These are phyloP conservation scores for Pyronema domesticum DNA, from an alignment of 495 filamentous ascomycete species.

Conservation along the genomic window DNA sequence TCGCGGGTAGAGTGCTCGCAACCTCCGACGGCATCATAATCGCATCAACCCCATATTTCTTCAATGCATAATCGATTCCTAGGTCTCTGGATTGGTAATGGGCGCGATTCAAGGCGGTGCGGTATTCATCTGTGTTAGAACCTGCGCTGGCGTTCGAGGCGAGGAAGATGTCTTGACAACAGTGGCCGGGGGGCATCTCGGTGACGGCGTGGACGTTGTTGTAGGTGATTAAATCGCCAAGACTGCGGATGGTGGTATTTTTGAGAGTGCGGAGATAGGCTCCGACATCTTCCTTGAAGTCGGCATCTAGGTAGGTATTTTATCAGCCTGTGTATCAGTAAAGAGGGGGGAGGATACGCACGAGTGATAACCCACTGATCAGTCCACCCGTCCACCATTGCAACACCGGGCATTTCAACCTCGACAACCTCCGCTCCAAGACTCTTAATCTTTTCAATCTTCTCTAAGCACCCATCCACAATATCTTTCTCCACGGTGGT, in stretches of 20 bases:
- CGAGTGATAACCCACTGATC: neutral
- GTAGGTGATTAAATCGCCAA: constrained; percentile 10
- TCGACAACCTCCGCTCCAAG: constrained; percentile 4
- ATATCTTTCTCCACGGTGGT: constrained; percentile 1
- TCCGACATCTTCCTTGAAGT: constrained; percentile 9
- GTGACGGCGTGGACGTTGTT: constrained; percentile 11
- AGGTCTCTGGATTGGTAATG: constrained; percentile 8
- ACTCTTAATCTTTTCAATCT: constrained; percentile 15
- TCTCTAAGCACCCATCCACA: constrained; percentile 11
- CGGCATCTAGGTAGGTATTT: constrained; percentile 1
- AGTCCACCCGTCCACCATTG: neutral
- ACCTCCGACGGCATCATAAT: constrained; percentile 5
- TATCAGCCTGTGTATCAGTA: neutral
- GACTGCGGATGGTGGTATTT: constrained; percentile 8
- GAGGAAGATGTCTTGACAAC: constrained; percentile 20
- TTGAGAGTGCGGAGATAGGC: constrained; percentile 7
- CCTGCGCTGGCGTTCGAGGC: constrained; percentile 3
- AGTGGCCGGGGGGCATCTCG: constrained; percentile 19
- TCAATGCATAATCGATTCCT: constrained; percentile 22
- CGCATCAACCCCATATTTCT: constrained; percentile 6
- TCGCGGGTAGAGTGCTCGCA: neutral
- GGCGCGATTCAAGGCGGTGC: constrained; percentile 7
- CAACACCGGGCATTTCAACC: constrained; percentile 3
- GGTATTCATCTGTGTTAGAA: constrained; percentile 7
- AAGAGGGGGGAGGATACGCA: neutral